phyloP scores from a whole-genome alignment of 1,284 basidiomycete species.

The Salmacisia buchloeana region DNA sequence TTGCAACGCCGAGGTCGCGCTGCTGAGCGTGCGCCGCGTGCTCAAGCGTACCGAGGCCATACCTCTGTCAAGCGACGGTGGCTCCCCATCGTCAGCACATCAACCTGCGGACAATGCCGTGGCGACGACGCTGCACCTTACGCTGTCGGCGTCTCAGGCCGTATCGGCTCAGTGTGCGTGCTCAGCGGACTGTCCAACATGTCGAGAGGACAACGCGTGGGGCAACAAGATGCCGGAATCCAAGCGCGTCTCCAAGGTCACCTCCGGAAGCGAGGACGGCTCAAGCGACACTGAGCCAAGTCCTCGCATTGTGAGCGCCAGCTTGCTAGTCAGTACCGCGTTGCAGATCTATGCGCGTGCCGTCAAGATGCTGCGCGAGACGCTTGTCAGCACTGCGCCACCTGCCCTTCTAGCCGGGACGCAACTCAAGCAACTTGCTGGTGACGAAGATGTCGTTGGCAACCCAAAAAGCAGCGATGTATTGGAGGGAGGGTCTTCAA shows the following conservation, averaged over 20 bases:
- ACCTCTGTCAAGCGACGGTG: background rate
- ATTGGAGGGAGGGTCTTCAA: background rate
- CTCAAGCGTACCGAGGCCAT: slow-evolving; percentile 19
- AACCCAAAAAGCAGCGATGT: too few relatives aligned
- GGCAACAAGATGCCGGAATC: background rate
- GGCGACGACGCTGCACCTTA: slow-evolving; percentile 32
- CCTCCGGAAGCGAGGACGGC: background rate
- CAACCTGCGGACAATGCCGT: background rate
- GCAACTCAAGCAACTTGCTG: too few relatives aligned
- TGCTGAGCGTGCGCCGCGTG: slow-evolving; percentile 28
- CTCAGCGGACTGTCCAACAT: slow-evolving; percentile 46
- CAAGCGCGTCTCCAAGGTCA: background rate
- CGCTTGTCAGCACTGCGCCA: background rate
- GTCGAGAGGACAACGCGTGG: slow-evolving; percentile 21
- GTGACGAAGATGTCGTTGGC: too few relatives aligned
- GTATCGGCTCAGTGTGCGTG: slow-evolving; percentile 44
- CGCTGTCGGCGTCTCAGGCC: slow-evolving; percentile 42
- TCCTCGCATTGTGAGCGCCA: slow-evolving; percentile 22
- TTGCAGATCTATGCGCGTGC: slow-evolving; percentile 49
- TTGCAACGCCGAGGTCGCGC: slow-evolving; percentile 39
- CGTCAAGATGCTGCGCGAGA: slow-evolving; percentile 37
- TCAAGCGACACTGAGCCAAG: too few relatives aligned
- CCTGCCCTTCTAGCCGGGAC: background rate
- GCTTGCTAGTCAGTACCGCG: slow-evolving; percentile 41
- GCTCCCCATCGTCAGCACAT: background rate